phyloP scores from a whole-genome alignment of 1,284 basidiomycete species.

The Tylopilus sp. region DNA sequence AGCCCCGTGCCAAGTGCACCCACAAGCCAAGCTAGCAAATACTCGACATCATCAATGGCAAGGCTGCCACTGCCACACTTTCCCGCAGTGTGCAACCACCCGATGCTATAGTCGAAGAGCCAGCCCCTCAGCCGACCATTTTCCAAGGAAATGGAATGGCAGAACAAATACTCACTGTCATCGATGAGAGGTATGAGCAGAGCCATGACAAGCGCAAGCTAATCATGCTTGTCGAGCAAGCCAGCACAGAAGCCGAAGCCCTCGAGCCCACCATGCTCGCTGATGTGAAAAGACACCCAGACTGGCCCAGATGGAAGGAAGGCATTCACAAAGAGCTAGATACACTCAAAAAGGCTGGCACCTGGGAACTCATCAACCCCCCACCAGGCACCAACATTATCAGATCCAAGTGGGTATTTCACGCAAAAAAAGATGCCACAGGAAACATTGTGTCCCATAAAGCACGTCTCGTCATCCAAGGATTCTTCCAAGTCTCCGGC shows the following conservation, averaged over 20 bases:
- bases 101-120: neutral
- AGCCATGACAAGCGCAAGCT: too few relatives aligned
- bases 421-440: constrained; percentile 31
- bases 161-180: neutral
- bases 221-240: neutral
- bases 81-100: too few relatives aligned
- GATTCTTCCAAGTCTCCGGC: constrained; percentile 38
- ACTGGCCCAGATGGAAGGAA: neutral
- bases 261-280: neutral
- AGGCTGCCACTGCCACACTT: neutral
- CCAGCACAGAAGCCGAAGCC: neutral
- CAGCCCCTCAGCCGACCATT: neutral
- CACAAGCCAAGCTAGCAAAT: neutral
- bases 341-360: neutral
- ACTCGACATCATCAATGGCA: neutral
- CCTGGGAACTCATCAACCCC: constrained; percentile 12
- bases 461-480: constrained; percentile 41
- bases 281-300: neutral
- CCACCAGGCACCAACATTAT: constrained; percentile 10
- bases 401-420: constrained; percentile 38
- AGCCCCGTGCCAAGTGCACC: neutral
- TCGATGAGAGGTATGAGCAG: too few relatives aligned
- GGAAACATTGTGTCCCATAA: constrained; percentile 37
- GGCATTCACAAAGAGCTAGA: neutral
- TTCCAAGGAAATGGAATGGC: neutral